These are phyloP conservation scores for Fusarium circinatum DNA, from an alignment of 2,329 filamentous ascomycete species.

Conservation along the genomic window DNA sequence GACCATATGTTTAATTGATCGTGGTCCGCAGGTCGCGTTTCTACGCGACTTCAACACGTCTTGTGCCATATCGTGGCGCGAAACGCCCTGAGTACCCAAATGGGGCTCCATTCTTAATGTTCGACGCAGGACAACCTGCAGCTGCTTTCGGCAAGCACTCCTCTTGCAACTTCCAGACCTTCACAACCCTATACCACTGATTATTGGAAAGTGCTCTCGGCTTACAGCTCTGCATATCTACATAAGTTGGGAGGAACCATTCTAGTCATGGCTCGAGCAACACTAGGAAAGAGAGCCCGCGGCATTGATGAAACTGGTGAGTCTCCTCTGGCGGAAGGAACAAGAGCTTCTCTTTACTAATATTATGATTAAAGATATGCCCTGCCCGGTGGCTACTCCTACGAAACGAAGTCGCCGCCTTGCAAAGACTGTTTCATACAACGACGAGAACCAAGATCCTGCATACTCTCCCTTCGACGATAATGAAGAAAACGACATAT, in stretches of 20 bases:
- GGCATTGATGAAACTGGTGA: slow-evolving; percentile 45
- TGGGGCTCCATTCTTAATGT: slow-evolving; percentile 33
- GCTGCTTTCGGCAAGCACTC: slow-evolving; percentile 21
- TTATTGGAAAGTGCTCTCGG: slow-evolving; percentile 37
- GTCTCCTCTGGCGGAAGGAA: slow-evolving; percentile 27
- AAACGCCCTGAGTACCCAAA: slow-evolving; percentile 20
- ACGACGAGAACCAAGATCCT: slow-evolving; percentile 74
- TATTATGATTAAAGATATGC: slow-evolving; percentile 34
- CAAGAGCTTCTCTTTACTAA: slow-evolving; percentile 22
- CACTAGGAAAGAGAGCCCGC: slow-evolving; percentile 51
- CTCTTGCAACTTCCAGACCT: slow-evolving; percentile 31
- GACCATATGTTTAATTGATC: slow-evolving; percentile 45
- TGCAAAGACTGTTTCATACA: slow-evolving; percentile 57
- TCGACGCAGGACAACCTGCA: slow-evolving; percentile 33
- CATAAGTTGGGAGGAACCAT: slow-evolving; percentile 27
- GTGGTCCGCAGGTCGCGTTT: slow-evolving; percentile 45
- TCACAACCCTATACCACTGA: slow-evolving; percentile 22
- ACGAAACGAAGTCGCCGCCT: slow-evolving; percentile 59
- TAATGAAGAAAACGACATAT: slow-evolving; percentile 56
- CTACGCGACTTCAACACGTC: slow-evolving; percentile 45
- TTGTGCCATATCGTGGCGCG: slow-evolving; percentile 35
- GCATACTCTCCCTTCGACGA: slow-evolving; percentile 46
- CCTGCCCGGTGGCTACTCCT: slow-evolving; percentile 46
- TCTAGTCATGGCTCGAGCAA: slow-evolving; percentile 44
- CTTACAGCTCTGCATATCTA: slow-evolving; percentile 19